These are phyloP conservation scores for Lignosus rhinocerotis DNA, from an alignment of 1,284 basidiomycete genomes.

Conservation along the genomic window DNA sequence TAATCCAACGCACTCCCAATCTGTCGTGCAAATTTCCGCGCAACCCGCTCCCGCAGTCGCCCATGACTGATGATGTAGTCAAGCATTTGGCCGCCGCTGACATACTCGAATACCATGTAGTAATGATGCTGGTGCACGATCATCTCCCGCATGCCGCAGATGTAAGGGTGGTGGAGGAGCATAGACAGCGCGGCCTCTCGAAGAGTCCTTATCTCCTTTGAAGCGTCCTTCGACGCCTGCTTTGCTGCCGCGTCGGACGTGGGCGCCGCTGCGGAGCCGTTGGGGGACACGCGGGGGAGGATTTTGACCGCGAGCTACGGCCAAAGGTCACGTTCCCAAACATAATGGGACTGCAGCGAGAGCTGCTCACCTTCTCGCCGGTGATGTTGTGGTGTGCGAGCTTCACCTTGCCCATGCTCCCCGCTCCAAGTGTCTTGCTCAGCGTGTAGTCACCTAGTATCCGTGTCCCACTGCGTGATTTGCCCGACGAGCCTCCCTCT, in stretches of 20 bases:
- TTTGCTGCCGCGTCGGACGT: conserved; percentile 68
- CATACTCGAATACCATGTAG: conserved; percentile 99
- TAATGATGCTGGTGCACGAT: conserved; percentile 95
- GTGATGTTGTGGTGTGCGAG: conserved; percentile 88
- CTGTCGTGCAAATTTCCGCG: conserved; percentile 95
- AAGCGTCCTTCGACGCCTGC: conserved; percentile 87
- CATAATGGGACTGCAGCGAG: neutral
- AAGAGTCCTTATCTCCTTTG: conserved; percentile 94
- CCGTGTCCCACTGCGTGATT: conserved; percentile 50
- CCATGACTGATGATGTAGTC: conserved; percentile 99
- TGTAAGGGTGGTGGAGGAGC: conserved; percentile 96
- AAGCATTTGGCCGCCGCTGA: conserved; percentile 98
- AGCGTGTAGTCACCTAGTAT: conserved; percentile 94
- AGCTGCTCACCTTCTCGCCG: conserved; percentile 79
- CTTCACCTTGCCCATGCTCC: conserved; percentile 99
- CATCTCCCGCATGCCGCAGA: conserved; percentile 99
- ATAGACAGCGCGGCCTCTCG: conserved; percentile 94
- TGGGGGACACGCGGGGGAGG: conserved; percentile 78
- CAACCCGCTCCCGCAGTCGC: conserved; percentile 91
- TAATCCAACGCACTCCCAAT: conserved; percentile 96
- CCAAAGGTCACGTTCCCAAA: neutral
- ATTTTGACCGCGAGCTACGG: conserved; percentile 96
- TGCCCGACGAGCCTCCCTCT: conserved; percentile 33
- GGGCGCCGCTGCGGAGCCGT: conserved; percentile 45
- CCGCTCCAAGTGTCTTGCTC: conserved; percentile 95